phyloP scores from a whole-genome alignment of 2,329 filamentous ascomycete genomes.

The Cryphonectria radicalis region DNA sequence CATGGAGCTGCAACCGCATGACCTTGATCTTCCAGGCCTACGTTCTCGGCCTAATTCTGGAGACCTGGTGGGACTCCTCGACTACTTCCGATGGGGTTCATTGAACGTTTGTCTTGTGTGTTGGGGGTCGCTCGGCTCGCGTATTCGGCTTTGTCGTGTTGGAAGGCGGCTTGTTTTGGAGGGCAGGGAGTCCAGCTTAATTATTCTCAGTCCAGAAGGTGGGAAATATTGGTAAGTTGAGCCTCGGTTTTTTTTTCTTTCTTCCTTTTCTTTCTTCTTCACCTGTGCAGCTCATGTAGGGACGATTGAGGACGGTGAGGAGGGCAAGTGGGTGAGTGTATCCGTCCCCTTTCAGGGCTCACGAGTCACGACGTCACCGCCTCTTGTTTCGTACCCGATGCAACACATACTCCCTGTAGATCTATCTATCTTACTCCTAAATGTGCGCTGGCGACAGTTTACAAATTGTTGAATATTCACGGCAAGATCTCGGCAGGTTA shows the following conservation, averaged over 20 bases:
- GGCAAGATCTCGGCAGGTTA: neutral
- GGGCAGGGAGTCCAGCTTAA: neutral
- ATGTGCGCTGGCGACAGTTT: neutral
- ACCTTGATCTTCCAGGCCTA: neutral
- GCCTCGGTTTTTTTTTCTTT: neutral
- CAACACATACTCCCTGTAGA: neutral
- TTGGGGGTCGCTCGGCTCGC: neutral
- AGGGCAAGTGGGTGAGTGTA: neutral
- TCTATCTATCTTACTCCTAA: too few relatives aligned
- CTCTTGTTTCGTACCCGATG: neutral
- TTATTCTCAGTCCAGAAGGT: neutral
- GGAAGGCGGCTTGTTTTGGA: neutral
- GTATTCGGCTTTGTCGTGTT: neutral
- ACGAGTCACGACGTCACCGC: neutral
- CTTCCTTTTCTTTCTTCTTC: neutral
- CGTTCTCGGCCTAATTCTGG: conserved; percentile 5
- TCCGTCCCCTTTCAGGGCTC: neutral
- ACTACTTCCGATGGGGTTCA: neutral
- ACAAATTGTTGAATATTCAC: neutral
- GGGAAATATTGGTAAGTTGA: neutral
- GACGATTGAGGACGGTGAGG: neutral
- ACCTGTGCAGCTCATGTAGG: neutral
- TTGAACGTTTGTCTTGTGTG: neutral
- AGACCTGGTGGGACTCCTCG: neutral
- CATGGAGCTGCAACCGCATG: neutral